These are phyloP conservation scores for Rusavskia elegans DNA, from an alignment of 495 filamentous ascomycete species.

Conservation along the genomic window DNA sequence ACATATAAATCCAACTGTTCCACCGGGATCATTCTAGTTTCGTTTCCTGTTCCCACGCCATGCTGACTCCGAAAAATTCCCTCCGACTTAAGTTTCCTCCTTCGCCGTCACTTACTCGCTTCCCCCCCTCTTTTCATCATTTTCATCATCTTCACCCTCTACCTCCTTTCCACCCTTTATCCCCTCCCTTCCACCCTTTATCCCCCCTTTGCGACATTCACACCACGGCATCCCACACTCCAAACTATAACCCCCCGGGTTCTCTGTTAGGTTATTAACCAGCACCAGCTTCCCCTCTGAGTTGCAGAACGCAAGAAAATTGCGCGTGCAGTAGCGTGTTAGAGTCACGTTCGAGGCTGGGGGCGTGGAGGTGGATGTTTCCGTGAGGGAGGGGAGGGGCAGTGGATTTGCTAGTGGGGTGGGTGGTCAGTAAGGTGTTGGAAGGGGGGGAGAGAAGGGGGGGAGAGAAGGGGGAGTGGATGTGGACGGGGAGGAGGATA, in stretches of 20 bases:
- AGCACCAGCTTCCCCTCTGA: not conserved
- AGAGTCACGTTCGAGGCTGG: no score
- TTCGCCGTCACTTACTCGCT: no score
- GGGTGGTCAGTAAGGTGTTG: not conserved
- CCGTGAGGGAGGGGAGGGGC: not conserved
- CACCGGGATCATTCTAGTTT: no score
- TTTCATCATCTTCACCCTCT: no score
- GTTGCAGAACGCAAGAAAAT: not conserved
- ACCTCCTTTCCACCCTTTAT: not conserved
- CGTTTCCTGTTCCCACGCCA: no score
- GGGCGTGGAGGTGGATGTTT: not conserved
- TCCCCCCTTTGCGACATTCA: not conserved
- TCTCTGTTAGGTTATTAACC: not conserved
- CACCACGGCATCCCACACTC: not conserved
- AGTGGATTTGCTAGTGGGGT: not conserved
- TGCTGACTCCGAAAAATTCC: no score
- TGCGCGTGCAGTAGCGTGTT: not conserved
- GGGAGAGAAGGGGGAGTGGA: not conserved
- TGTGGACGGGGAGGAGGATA: not conserved
- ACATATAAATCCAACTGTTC: no score
- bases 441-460: not conserved
- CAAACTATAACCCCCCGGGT: not conserved
- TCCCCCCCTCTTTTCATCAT: no score
- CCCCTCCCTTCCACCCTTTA: not conserved
- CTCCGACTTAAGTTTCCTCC: no score